Percentiles rank a stretch among this genome's conserved stretches.
Evolutionary conservation across 2,329 filamentous ascomycete species (phyloP).

Genomic region (Davidsoniella virescens): DNA sequence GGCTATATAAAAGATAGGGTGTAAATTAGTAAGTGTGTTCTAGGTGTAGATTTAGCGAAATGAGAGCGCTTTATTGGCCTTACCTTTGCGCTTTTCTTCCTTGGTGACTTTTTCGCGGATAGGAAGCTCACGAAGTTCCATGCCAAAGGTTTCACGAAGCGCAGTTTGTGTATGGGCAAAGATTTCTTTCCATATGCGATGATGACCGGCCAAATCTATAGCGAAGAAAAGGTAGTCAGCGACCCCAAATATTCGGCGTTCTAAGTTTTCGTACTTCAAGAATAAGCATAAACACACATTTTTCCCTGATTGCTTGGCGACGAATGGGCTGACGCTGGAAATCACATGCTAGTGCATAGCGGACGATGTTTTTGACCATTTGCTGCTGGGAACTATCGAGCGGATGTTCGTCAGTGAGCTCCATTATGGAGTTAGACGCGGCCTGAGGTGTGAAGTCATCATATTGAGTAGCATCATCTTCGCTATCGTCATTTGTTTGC

Average conservation of each 20-base stretch:
- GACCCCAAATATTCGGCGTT: neutral
- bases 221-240: neutral
- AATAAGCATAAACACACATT: conserved; percentile 27
- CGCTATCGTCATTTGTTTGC: conserved; percentile 14
- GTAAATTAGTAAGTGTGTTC: neutral
- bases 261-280: neutral
- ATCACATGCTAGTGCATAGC: conserved; percentile 51
- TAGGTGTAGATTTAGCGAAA: neutral
- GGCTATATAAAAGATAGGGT: conserved; percentile 17
- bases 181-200: conserved; percentile 56
- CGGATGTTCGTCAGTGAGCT: conserved; percentile 21
- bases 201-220: conserved; percentile 53
- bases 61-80: conserved; percentile 13
- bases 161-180: conserved; percentile 63
- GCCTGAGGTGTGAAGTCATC: no score
- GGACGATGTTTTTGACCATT: conserved; percentile 49
- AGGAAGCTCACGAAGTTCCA: conserved; percentile 78
- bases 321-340: conserved; percentile 43
- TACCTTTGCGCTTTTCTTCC: conserved; percentile 60
- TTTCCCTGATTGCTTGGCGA: conserved; percentile 45
- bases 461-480: conserved; percentile 13
- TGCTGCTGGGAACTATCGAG: conserved; percentile 30
- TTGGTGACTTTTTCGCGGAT: conserved; percentile 65
- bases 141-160: conserved; percentile 64
- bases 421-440: conserved; percentile 22